Evolutionary conservation across 108 stramenopile species (phyloP), one percentile per base, ranked within the genome.

Genomic region (Nitzschia inconspicua): DNA sequence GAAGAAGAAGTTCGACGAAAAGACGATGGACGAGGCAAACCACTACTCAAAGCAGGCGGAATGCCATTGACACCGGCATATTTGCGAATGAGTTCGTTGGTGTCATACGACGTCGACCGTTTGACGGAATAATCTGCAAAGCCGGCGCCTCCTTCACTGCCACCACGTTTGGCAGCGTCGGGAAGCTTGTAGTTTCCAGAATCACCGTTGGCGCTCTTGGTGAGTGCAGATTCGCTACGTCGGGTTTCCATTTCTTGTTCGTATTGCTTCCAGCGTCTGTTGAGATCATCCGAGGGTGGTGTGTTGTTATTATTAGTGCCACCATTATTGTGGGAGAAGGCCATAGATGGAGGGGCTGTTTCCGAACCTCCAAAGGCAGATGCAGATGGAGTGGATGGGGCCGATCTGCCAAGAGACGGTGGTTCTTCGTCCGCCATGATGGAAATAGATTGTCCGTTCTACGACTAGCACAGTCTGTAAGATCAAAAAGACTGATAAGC

Each of bases 21-120:
- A 9, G 40, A 20, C 27, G 52, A 20, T 0, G 57, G 41, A 44
- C 24, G 19, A 37, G 36, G 48, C n/a, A 37, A 34, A 23, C 10
- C 34, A 2, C 13, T 28, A 16, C 6, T 14, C 26, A 50, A 16
- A 24, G 24, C 22, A 22, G 47, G 61, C 11, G 48, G 34, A 14
- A 44, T 25, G 6, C 60, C 60, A 14, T 36, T 19, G 11, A 56
- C 24, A 14, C 60, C 60, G 19, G 58, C 60, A 27, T 70, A 70
- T 54, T 70, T 70, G 39, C 53, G 60, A 70, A 70, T 63, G 16
- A 70, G 36, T 2, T 43, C 52, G 26, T 56, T 42, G 2, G 69
- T 70, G 30, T 62, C 54, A 27, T 68, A 68, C 19, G 68, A 68
- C 14, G 40, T 30, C 35, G 51, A 53, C 65, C 57, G 57, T 28